A percentile compares a stretch with the other conserved stretches of the same genome.
These are phyloP conservation scores for Xylariaceae sp. DNA, from an alignment of 2,329 filamentous ascomycete species.

Conservation along the genomic window DNA sequence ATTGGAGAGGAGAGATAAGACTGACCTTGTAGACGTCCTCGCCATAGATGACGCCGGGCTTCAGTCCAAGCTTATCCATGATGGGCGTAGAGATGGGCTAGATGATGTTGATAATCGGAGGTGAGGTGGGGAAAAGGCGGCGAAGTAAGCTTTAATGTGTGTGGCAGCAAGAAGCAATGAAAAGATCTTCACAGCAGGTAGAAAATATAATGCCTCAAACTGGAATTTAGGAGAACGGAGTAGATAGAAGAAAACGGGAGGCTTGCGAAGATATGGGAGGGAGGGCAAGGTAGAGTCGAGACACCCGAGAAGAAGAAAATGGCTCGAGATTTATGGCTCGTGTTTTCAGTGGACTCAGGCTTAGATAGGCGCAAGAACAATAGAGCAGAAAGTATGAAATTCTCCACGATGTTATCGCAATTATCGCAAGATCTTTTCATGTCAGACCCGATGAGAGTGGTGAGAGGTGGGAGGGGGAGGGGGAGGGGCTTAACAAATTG, in stretches of 20 bases:
- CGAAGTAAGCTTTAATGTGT: constrained; percentile 4
- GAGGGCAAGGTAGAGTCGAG: too few relatives aligned
- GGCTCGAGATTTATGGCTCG: too few relatives aligned
- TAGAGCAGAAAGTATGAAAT: too few relatives aligned
- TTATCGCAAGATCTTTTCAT: constrained; percentile 15
- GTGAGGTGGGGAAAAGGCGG: not conserved
- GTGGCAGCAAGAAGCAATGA: not conserved
- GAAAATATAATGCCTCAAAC: too few relatives aligned
- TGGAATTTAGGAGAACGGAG: not conserved
- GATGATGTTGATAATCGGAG: constrained; percentile 6
- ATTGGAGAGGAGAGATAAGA: constrained; percentile 2
- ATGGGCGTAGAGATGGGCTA: constrained; percentile 4
- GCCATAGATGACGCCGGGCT: constrained; percentile 39
- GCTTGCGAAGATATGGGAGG: constrained; percentile 7
- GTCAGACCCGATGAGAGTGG: too few relatives aligned
- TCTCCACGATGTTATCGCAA: too few relatives aligned
- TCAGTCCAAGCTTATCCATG: constrained; percentile 33
- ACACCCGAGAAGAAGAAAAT: too few relatives aligned
- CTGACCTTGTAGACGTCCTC: constrained; percentile 35
- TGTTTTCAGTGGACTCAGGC: too few relatives aligned
- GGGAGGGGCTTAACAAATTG: constrained; percentile 20
- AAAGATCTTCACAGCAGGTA: not conserved
- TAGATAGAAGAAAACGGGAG: constrained; percentile 10
- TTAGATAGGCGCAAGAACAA: too few relatives aligned
- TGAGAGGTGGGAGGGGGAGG: too few relatives aligned